These are phyloP conservation scores for Helianthus annuus DNA, from an alignment of 129 eudicot species.

Conservation along the genomic window HanXRQr2.0-SUNRISE NC_035447.2:122672833-122673332, in stretches of 20 bases:
- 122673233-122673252: constrained; percentile 89
- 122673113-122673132: constrained; percentile 84
- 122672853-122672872: constrained; percentile 29
- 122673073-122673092: constrained; percentile 77
- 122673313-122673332: constrained; percentile 92
- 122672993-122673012: constrained; percentile 75
- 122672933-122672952: constrained; percentile 74
- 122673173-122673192: constrained; percentile 72
- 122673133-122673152: constrained; percentile 96
- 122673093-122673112: constrained; percentile 73
- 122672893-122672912: constrained; percentile 29
- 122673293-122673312: constrained; percentile 88
- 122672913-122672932: constrained; percentile 73
- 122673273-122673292: constrained; percentile 80
- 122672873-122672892: constrained; percentile 33
- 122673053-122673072: constrained; percentile 68
- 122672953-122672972: constrained; percentile 73
- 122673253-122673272: constrained; percentile 80
- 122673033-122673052: constrained; percentile 63
- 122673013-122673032: constrained; percentile 58
- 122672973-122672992: constrained; percentile 70
- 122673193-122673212: constrained; percentile 80
- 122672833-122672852: constrained; percentile 52
- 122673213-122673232: constrained; percentile 89
- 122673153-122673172: constrained; percentile 87